These are phyloP conservation scores for Plasmodium yoelii DNA, from an alignment of 169 alveolate species.

Conservation along the genomic window DNA sequence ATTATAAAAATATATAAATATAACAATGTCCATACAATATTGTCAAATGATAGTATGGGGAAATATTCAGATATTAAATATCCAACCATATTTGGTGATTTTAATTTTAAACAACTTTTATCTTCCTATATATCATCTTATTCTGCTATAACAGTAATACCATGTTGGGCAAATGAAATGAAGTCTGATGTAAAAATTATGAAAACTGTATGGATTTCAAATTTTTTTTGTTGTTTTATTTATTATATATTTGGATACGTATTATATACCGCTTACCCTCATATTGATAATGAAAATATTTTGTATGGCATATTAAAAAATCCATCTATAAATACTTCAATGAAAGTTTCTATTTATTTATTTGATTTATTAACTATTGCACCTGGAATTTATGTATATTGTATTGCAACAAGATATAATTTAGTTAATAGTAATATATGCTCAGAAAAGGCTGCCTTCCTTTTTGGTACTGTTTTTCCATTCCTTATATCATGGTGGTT, in stretches of 20 bases:
- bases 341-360: slow-evolving; percentile 76
- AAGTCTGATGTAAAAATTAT: slow-evolving; percentile 82
- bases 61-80: slow-evolving; percentile 24
- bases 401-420: slow-evolving; percentile 84
- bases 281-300: slow-evolving; percentile 62
- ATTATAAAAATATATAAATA: slow-evolving; percentile 54
- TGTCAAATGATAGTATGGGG: slow-evolving; percentile 1
- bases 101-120: slow-evolving; percentile 65
- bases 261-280: slow-evolving; percentile 74
- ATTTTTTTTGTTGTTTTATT: slow-evolving; percentile 78
- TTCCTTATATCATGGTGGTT: slow-evolving; percentile 81
- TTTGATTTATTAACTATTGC: slow-evolving; percentile 81
- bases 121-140: slow-evolving; percentile 82
- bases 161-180: slow-evolving; percentile 89
- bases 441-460: slow-evolving; percentile 74
- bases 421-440: slow-evolving; percentile 82
- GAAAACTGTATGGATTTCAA: slow-evolving; percentile 81
- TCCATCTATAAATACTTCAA: slow-evolving; percentile 57
- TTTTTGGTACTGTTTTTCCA: slow-evolving; percentile 83
- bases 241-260: slow-evolving; percentile 81
- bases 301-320: slow-evolving; percentile 74
- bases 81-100: slow-evolving; percentile 79
- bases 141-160: slow-evolving; percentile 80
- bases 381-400: slow-evolving; percentile 83
- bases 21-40: slow-evolving; percentile 2